Conservation (phyloP, 2,329 filamentous ascomycete genomes). For the Penicillium polonicum region DNA sequence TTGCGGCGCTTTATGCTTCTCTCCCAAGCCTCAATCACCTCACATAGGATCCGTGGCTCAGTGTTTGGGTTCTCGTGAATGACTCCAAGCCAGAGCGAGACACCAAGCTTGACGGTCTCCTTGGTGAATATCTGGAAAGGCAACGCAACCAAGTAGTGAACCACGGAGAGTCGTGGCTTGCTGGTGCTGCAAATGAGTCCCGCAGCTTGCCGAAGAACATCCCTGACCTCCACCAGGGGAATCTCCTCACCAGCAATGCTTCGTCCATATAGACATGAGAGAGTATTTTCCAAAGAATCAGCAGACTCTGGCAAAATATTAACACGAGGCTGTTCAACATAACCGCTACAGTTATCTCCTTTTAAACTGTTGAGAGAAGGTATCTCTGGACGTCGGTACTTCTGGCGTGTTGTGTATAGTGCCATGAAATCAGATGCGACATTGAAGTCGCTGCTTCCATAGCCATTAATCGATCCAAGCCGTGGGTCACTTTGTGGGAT, state of each 20-base stretch:
- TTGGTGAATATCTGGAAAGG: conserved; percentile 93
- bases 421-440: conserved; percentile 94
- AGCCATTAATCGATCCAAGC: conserved; percentile 73
- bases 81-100: conserved; percentile 93
- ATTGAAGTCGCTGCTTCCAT: conserved; percentile 75
- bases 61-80: conserved; percentile 93
- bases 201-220: conserved; percentile 79
- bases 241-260: conserved; percentile 68
- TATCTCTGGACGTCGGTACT: conserved; percentile 84
- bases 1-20: conserved; percentile 71
- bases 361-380: conserved; percentile 36
- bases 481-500: conserved; percentile 86
- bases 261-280: conserved; percentile 71
- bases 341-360: conserved; percentile 2
- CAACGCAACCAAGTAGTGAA: conserved; percentile 85
- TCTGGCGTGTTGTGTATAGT: conserved; percentile 94
- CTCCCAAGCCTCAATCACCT: conserved; percentile 91
- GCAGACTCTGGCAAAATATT: conserved; percentile 27
- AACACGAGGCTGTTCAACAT: conserved; percentile 4
- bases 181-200: conserved; percentile 78
- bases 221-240: conserved; percentile 71
- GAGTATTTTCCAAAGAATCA: conserved; percentile 54
- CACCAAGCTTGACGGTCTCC: conserved; percentile 90
- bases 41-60: conserved; percentile 79
- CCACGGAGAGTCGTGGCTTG: conserved; percentile 72